These are phyloP conservation scores for Alternaria arborescens DNA, from an alignment of 2,329 filamentous ascomycete genomes.

Conservation along the genomic window DNA sequence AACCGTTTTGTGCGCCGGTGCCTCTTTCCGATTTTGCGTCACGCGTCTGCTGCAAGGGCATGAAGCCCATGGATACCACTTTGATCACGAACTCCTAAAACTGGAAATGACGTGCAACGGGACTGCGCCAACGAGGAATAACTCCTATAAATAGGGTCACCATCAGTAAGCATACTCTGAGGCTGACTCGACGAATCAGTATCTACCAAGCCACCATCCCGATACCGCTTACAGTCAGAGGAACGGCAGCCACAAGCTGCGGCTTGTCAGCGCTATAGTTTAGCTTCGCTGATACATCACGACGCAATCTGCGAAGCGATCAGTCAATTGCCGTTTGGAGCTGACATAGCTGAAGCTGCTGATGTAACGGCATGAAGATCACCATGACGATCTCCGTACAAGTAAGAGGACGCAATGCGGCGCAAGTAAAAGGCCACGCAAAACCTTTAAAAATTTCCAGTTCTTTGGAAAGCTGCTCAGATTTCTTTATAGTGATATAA, in stretches of 20 bases:
- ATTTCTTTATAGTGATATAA: neutral
- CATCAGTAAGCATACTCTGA: constrained; percentile 3
- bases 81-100: neutral
- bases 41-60: neutral
- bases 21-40: neutral
- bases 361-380: constrained; percentile 1
- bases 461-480: neutral
- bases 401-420: neutral
- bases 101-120: neutral
- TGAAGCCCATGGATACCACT: neutral
- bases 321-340: constrained; percentile 10
- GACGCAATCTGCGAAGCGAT: neutral
- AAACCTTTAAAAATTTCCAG: neutral
- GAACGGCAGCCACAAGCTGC: constrained; percentile 23
- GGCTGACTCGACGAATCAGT: constrained; percentile 12
- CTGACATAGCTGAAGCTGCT: neutral
- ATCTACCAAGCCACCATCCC: constrained; percentile 18
- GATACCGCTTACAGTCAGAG: constrained; percentile 18
- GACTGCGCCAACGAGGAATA: neutral
- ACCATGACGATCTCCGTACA: neutral
- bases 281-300: constrained; percentile 1
- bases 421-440: neutral
- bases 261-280: constrained; percentile 24
- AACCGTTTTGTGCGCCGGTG: neutral
- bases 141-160: constrained; percentile 4